Conservation (phyloP, 805 yeast species). For the Sporopachydermia quercuum region DNA sequence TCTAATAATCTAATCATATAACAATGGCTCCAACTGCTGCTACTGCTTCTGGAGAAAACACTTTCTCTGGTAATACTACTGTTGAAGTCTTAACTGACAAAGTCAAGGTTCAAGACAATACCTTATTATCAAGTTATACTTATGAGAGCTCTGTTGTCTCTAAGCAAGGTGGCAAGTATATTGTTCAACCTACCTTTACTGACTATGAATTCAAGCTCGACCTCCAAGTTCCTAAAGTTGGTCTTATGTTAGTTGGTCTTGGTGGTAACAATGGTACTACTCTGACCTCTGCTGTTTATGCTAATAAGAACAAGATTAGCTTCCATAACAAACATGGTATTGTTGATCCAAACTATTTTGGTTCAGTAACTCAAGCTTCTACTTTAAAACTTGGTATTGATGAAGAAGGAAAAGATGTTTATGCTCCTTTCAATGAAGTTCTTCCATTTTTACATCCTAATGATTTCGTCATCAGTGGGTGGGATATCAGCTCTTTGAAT, state of each 20-base stretch:
- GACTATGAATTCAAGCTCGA: constrained; percentile 82
- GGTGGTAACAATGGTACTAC: constrained; percentile 98
- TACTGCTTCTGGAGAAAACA: constrained; percentile 15
- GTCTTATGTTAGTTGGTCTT: constrained; percentile 81
- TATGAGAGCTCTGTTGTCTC: constrained; percentile 68
- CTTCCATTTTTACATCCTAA: constrained; percentile 85
- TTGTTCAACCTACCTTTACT: constrained; percentile 54
- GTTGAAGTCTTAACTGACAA: constrained; percentile 45
- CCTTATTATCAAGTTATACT: constrained; percentile 43
- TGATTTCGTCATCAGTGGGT: constrained; percentile 81
- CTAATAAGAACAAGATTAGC: constrained; percentile 64
- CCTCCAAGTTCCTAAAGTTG: constrained; percentile 68
- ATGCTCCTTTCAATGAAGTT: constrained; percentile 81
- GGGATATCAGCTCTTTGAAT: constrained; percentile 76
- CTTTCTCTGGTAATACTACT: constrained; percentile 23
- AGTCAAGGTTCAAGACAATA: constrained; percentile 32
- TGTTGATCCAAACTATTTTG: constrained; percentile 70
- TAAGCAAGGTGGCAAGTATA: constrained; percentile 33
- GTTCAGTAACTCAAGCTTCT: constrained; percentile 88
- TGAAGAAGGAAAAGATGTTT: constrained; percentile 66
- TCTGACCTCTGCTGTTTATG: constrained; percentile 67
- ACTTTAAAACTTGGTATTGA: constrained; percentile 86
- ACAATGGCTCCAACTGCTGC: constrained; percentile 8
- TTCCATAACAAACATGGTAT: constrained; percentile 76
- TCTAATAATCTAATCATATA: background rate